A percentile compares a stretch with the other conserved stretches of the same genome.
These are phyloP conservation scores for Ceratocystis destructans DNA, from an alignment of 2,329 filamentous ascomycete species.

Conservation along the genomic window DNA sequence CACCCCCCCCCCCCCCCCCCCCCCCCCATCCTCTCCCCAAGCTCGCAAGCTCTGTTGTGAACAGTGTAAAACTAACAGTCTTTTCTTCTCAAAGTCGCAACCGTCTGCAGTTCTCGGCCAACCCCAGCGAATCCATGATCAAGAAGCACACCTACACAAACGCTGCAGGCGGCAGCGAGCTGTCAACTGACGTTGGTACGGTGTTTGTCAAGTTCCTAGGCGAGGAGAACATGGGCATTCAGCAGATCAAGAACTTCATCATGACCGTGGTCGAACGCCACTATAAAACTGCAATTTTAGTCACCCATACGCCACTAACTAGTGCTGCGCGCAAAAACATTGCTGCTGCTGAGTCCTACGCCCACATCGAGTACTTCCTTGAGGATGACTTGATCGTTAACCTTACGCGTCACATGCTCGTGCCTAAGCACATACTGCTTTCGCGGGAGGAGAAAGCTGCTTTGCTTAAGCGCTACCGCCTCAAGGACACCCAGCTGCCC, in stretches of 20 bases:
- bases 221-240: slow-evolving; percentile 70
- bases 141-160: slow-evolving; percentile 53
- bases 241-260: slow-evolving; percentile 82
- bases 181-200: slow-evolving; percentile 55
- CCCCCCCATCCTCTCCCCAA: slow-evolving; percentile 10
- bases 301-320: slow-evolving; percentile 70
- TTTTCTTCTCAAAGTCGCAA: slow-evolving; percentile 45
- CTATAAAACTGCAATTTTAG: slow-evolving; percentile 82
- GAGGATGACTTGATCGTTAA: slow-evolving; percentile 95
- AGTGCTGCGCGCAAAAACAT: slow-evolving; percentile 79
- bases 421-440: slow-evolving; percentile 83
- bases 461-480: slow-evolving; percentile 72
- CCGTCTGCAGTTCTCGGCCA: slow-evolving; percentile 76
- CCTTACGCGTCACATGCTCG: slow-evolving; percentile 93
- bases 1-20: too few relatives aligned
- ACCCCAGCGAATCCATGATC: slow-evolving; percentile 72
- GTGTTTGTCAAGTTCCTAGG: slow-evolving; percentile 89
- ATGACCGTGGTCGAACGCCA: slow-evolving; percentile 65
- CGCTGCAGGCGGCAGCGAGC: slow-evolving; percentile 52
- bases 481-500: slow-evolving; percentile 96
- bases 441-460: slow-evolving; percentile 80
- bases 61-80: background rate
- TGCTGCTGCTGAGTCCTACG: slow-evolving; percentile 58
- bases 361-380: slow-evolving; percentile 84
- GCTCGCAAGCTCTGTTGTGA: background rate